Percentiles rank a stretch among this genome's conserved stretches.
Evolutionary conservation across 1,139 yeast genomes (phyloP).

Genomic region (Petasospora fabianii): DNA sequence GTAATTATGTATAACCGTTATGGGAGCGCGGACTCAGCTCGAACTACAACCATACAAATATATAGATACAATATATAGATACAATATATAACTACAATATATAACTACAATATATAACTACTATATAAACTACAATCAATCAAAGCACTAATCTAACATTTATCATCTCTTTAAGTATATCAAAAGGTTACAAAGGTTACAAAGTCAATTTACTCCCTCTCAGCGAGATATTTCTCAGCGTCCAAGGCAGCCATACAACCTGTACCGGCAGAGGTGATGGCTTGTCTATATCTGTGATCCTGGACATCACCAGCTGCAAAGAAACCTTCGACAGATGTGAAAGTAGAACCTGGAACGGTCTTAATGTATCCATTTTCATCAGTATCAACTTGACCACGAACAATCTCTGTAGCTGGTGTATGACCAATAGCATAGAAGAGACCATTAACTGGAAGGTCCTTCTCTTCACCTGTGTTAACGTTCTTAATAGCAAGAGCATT

Average conservation of each 20-base stretch:
- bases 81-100: no score
- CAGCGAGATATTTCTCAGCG: slow-evolving; percentile 79
- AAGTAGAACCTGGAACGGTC: slow-evolving; percentile 84
- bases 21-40: no score
- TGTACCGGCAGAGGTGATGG: slow-evolving; percentile 97
- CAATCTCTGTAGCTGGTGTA: slow-evolving; percentile 86
- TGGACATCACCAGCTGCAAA: slow-evolving; percentile 99
- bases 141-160: no score
- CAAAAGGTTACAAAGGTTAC: background rate
- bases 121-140: no score
- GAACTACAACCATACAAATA: no score
- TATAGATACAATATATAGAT: no score
- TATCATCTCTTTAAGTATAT: background rate
- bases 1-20: no score
- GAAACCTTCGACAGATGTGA: slow-evolving; percentile 86
- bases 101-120: no score
- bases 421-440: slow-evolving; percentile 98
- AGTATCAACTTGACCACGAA: slow-evolving; percentile 72
- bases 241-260: slow-evolving; percentile 99
- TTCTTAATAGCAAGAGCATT: slow-evolving; percentile 59
- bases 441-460: slow-evolving; percentile 79
- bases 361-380: slow-evolving; percentile 86
- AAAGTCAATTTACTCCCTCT: slow-evolving; percentile 44
- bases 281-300: slow-evolving; percentile 96
- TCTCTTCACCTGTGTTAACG: slow-evolving; percentile 64